Evolutionary conservation across 805 yeast species (phyloP).

Genomic region (Danielia reshetovae): DNA sequence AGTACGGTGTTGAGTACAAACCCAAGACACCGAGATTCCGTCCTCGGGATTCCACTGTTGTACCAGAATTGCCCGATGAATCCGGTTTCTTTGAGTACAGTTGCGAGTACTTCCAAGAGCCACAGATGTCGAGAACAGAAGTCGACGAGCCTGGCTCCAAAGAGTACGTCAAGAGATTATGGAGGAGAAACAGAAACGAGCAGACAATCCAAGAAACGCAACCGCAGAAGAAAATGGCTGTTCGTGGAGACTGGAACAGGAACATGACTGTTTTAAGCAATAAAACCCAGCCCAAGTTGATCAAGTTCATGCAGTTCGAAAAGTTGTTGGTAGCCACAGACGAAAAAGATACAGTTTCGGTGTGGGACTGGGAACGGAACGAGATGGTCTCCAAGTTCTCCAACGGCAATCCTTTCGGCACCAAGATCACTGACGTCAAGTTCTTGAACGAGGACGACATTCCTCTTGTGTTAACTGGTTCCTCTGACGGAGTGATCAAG

Average conservation of each 20-base stretch:
- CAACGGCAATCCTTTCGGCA: conserved; percentile 82
- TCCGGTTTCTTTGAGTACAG: conserved; percentile 71
- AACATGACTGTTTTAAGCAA: conserved; percentile 58
- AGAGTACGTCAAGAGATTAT: conserved; percentile 72
- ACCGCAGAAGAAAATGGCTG: conserved; percentile 77
- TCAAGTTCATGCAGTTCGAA: conserved; percentile 88
- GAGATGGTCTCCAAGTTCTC: conserved; percentile 64
- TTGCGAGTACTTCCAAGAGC: conserved; percentile 92
- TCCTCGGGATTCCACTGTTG: conserved; percentile 28
- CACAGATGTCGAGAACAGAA: conserved; percentile 84
- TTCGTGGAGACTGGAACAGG: conserved; percentile 82
- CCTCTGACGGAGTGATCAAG: conserved; percentile 92
- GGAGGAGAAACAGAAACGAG: conserved; percentile 92
- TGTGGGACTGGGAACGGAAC: conserved; percentile 81
- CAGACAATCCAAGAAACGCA: conserved; percentile 83
- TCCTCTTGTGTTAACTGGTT: conserved; percentile 80
- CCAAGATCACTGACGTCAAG: conserved; percentile 81
- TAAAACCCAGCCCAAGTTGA: conserved; percentile 71
- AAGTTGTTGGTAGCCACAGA: conserved; percentile 75
- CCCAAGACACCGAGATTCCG: conserved; percentile 59
- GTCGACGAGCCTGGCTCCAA: conserved; percentile 89
- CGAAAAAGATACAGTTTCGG: conserved; percentile 75
- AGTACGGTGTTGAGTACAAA: conserved; percentile 41
- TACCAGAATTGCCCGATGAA: conserved; percentile 48
- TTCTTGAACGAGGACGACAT: conserved; percentile 89